phyloP scores from a whole-genome alignment of 768 basidiomycete genomes.

The Sarcomyxa edulis region DNA sequence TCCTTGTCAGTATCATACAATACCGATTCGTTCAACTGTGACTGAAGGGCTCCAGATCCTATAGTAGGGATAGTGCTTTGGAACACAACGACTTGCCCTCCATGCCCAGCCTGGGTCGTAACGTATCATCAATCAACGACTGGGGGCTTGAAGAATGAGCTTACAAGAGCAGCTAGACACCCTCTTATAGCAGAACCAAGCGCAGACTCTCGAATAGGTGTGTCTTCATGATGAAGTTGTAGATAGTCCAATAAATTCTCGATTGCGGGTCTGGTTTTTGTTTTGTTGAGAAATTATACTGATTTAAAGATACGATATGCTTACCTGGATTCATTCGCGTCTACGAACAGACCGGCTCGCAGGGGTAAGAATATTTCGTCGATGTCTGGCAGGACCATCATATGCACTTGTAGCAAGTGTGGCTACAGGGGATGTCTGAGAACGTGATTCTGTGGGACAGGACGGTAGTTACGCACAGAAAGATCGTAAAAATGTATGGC shows the following conservation, averaged over 20 bases:
- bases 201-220: slow-evolving; percentile 48
- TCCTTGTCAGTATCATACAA: slow-evolving; percentile 87
- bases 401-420: slow-evolving; percentile 39
- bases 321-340: slow-evolving; percentile 67
- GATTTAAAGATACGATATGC: slow-evolving; percentile 22
- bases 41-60: slow-evolving; percentile 64
- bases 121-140: slow-evolving; percentile 6
- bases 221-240: slow-evolving; percentile 53
- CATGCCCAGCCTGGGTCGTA: slow-evolving; percentile 47
- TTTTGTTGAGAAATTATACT: too few species aligned
- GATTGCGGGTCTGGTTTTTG: slow-evolving; percentile 56
- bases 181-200: slow-evolving; percentile 76
- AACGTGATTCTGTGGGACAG: neutral
- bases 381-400: slow-evolving; percentile 83
- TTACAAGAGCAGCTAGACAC: slow-evolving; percentile 66
- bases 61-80: slow-evolving; percentile 62
- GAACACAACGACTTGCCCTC: slow-evolving; percentile 77
- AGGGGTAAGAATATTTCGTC: slow-evolving; percentile 91
- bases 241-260: slow-evolving; percentile 63
- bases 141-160: slow-evolving; percentile 15
- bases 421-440: slow-evolving; percentile 9
- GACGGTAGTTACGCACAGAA: slow-evolving; percentile 49
- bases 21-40: slow-evolving; percentile 40
- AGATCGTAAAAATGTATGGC: slow-evolving; percentile 87
- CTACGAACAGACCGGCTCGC: slow-evolving; percentile 66